Conservation (phyloP, 1,284 basidiomycete species). For the Moesziomyces parantarcticus region DNA sequence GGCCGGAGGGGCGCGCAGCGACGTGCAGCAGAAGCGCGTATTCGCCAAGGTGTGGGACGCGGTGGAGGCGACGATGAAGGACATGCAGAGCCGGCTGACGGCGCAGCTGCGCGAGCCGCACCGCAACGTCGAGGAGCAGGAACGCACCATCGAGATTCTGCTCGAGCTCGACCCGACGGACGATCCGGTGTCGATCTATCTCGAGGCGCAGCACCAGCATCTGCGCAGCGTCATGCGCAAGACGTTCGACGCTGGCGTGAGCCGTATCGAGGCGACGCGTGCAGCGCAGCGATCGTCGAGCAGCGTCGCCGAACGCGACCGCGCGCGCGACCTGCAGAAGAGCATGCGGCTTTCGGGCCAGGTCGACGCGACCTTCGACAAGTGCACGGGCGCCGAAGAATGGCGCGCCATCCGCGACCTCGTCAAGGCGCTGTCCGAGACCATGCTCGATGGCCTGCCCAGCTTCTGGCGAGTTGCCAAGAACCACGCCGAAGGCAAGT, state of each 20-base stretch:
- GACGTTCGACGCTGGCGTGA: slow-evolving; percentile 72
- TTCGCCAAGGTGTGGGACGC: slow-evolving; percentile 96
- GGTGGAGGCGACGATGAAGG: slow-evolving; percentile 92
- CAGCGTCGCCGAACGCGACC: slow-evolving; percentile 75
- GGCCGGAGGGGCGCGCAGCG: slow-evolving; percentile 30
- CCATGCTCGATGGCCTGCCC: slow-evolving; percentile 76
- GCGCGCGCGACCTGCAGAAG: slow-evolving; percentile 67
- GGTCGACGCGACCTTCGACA: slow-evolving; percentile 42
- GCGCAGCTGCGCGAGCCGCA: slow-evolving; percentile 81
- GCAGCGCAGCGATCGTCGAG: slow-evolving; percentile 6
- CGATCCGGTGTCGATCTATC: slow-evolving; percentile 88
- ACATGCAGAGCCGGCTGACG: slow-evolving; percentile 84
- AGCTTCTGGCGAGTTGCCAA: slow-evolving; percentile 94
- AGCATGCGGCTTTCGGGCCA: slow-evolving; percentile 60
- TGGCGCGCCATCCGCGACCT: slow-evolving; percentile 84
- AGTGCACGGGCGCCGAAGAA: slow-evolving; percentile 38
- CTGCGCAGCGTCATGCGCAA: slow-evolving; percentile 82
- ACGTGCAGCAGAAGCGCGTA: slow-evolving; percentile 79
- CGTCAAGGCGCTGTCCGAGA: slow-evolving; percentile 71
- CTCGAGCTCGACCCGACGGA: slow-evolving; percentile 62
- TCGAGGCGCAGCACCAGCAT: slow-evolving; percentile 89
- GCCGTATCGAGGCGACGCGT: slow-evolving; percentile 30
- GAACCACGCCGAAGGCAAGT: slow-evolving; percentile 78
- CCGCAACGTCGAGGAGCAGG: slow-evolving; percentile 89
- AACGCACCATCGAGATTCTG: slow-evolving; percentile 88